Conservation (phyloP, 352 stramenopile genomes). For the Globisporangium solare region DNA sequence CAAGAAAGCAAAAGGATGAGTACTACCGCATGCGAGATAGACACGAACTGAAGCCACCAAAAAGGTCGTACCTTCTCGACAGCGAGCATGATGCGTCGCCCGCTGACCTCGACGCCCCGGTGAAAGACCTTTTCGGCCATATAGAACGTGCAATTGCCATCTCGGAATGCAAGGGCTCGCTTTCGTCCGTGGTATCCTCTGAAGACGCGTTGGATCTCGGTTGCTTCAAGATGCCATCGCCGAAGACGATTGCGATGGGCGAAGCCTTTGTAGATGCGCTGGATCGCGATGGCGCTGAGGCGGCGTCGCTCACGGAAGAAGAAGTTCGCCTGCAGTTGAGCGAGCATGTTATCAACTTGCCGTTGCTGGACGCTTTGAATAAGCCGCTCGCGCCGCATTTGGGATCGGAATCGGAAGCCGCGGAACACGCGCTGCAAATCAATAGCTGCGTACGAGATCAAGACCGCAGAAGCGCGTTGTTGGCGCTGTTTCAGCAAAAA, state of each 20-base stretch:
- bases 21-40: no score
- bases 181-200: slow-evolving; percentile 47
- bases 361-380: slow-evolving; percentile 42
- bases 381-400: slow-evolving; percentile 34
- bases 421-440: slow-evolving; percentile 48
- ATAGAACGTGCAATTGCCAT: slow-evolving; percentile 64
- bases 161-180: slow-evolving; percentile 50
- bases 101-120: slow-evolving; percentile 46
- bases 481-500: slow-evolving; percentile 40
- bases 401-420: slow-evolving; percentile 52
- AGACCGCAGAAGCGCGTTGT: slow-evolving; percentile 13
- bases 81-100: slow-evolving; percentile 37
- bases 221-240: slow-evolving; percentile 27
- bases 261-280: slow-evolving; percentile 55
- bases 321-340: slow-evolving; percentile 22
- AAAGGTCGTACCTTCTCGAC: slow-evolving; percentile 47
- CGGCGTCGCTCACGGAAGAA: slow-evolving; percentile 37
- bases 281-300: slow-evolving; percentile 40
- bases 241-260: slow-evolving; percentile 23
- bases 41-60: neutral
- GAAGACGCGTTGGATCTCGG: slow-evolving; percentile 48
- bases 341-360: slow-evolving; percentile 40
- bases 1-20: neutral
- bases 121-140: slow-evolving; percentile 67
- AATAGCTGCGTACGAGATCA: slow-evolving; percentile 27